These are phyloP conservation scores for Marasmius fiardii DNA, from an alignment of 1,284 basidiomycete genomes.

Conservation along the genomic window DNA sequence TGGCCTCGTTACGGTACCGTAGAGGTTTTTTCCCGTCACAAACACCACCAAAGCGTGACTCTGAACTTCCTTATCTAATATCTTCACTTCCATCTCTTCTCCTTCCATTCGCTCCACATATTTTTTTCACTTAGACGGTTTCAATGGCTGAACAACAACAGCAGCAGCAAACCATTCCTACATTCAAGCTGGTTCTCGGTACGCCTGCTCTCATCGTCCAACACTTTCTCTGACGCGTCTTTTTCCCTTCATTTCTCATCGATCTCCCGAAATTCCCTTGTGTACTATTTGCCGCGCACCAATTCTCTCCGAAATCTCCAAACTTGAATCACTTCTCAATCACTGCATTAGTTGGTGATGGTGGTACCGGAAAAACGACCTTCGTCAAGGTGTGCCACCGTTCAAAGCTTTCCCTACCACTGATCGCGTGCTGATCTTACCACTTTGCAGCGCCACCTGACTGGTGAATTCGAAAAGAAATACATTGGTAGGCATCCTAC, in stretches of 20 bases:
- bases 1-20: too few relatives aligned
- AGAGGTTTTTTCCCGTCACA: neutral
- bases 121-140: conserved; percentile 18
- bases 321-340: conserved; percentile 13
- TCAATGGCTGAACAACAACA: conserved; percentile 40
- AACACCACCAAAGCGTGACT: conserved; percentile 3
- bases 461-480: conserved; percentile 99
- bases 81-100: conserved; percentile 1
- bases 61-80: conserved; percentile 1
- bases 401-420: conserved; percentile 16
- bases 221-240: conserved; percentile 21
- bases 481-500: conserved; percentile 81
- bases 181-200: conserved; percentile 99
- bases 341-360: conserved; percentile 78
- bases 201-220: conserved; percentile 35
- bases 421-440: conserved; percentile 59
- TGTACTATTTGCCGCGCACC: conserved; percentile 15
- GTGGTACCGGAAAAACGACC: conserved; percentile 97
- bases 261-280: neutral
- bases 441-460: conserved; percentile 85
- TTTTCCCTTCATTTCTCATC: conserved; percentile 18
- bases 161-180: conserved; percentile 54
- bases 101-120: conserved; percentile 6
- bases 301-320: conserved; percentile 25
- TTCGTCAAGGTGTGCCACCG: conserved; percentile 82